Evolutionary conservation across 495 filamentous ascomycete species (phyloP), one percentile per base, ranked within the genome.

Genomic region (Tuber microsphaerosporum): DNA sequence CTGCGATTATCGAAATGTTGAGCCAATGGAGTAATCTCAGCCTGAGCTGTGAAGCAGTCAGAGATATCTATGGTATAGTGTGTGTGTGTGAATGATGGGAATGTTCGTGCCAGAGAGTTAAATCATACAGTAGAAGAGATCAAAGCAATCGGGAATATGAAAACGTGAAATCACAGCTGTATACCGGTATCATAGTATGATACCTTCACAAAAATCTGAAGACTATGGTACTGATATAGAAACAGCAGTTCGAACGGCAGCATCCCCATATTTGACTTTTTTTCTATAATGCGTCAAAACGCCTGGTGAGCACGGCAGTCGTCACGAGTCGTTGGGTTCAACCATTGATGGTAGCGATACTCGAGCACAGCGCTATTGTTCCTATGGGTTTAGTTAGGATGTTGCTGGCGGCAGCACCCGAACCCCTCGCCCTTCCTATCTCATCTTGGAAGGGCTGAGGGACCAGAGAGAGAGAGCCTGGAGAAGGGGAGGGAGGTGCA

Each of bases 351-450:
- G 34, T 37, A 37, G n/a, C 34, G 2, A 10, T 26, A 31, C 42
- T n/a, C 42, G 1, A 43, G n/a, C 12, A 43, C 10, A 9, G 10
- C 10, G 9, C 56, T 65, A 31, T 31, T 65, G 26, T 65, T 65
- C n/a, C n/a, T 65, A n/a, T 26, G 10, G 56, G n/a, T 65, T 65
- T 65, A 31, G n/a, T 65, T 65, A n/a, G 56, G 56, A 65, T 65
- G 56, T 31, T 65, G 26, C 4, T 65, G n/a, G 26, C 26, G 26
- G 56, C 26, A 65, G 56, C 26, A 65, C 56, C 56, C 56, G 56
- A 26, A 26, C 56, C 56, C n/a, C 56, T 65, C 56, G 56, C 56
- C 56, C 56, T 65, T 65, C 56, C 56, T 65, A 65, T 65, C 56
- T 65, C 56, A 31, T 65, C 56, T 12, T 65, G 56, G 56, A 65